Evolutionary conservation across 108 stramenopile species (phyloP).

Genomic region (Nitzschia sp.): DNA sequence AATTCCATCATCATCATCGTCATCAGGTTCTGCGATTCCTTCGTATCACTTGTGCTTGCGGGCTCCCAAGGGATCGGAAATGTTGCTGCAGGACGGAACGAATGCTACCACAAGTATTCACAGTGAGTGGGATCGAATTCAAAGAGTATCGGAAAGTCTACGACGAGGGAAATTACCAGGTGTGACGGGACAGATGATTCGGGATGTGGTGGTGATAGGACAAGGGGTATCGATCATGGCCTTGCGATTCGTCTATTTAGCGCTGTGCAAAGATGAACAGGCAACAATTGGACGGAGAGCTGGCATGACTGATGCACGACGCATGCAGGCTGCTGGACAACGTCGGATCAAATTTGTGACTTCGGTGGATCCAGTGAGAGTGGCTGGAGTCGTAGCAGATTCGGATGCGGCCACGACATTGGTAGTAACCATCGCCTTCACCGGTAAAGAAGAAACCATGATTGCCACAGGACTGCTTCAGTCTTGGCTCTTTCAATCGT

Average conservation of each 20-base stretch:
- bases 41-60: conserved; percentile 81
- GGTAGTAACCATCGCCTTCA: conserved; percentile 57
- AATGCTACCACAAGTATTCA: conserved; percentile 74
- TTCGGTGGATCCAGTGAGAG: conserved; percentile 60
- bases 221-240: conserved; percentile 54
- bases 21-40: conserved; percentile 19
- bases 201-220: conserved; percentile 74
- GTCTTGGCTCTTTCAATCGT: conserved; percentile 54
- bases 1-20: background rate
- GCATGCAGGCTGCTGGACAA: conserved; percentile 3
- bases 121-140: conserved; percentile 64
- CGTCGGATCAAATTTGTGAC: conserved; percentile 63
- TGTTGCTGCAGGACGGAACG: conserved; percentile 42
- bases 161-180: conserved; percentile 66
- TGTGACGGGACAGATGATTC: conserved; percentile 57
- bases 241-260: conserved; percentile 72
- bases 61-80: conserved; percentile 58
- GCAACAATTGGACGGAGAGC: conserved; percentile 33
- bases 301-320: conserved; percentile 32
- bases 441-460: conserved; percentile 50
- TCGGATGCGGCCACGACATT: conserved; percentile 66
- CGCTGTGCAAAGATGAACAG: conserved; percentile 53
- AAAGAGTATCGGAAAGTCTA: conserved; percentile 49
- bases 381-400: conserved; percentile 46
- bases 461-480: conserved; percentile 39